Base-by-base conservation (phyloP, 2,329 filamentous ascomycete species). In the Cladosporium sp. region DNA sequence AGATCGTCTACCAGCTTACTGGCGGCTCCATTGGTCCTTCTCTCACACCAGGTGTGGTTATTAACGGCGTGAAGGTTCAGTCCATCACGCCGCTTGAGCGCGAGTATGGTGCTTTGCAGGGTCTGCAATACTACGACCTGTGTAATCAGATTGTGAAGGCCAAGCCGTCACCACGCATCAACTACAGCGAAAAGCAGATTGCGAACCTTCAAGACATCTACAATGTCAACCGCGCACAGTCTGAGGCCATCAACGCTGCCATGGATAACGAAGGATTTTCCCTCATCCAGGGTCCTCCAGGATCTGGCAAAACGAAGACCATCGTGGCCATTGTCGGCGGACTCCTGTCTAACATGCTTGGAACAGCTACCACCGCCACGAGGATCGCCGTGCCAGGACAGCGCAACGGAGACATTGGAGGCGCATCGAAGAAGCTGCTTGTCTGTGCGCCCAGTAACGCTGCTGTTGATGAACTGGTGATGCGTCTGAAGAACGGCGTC, bases 361-460 rank as follows among this genome's bases (percentile, higher is more conserved):
- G 81, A 10, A 63, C 68, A 39, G 67, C 65, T 18, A 53, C 23
- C 13, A 70, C 72, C 23, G 69, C 69, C 3, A 74, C 72, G 7
- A 71, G 69, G 51, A 79, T 82, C 56, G 69, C 70, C 23, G 70
- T 81, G 58, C 80, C 80, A 16, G 48, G 65, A 66, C 56, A 58
- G 34, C 56, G 56, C 11, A 58, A 58, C 14, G 56, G 60, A 14
- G 69, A 67, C 51, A 53, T 30, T 54, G 72, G 74, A 59, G 71
- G 69, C 4, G 76, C 81, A 1, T 76, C 86, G 2, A 97, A 96
- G 79, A 99, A 98, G 77, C 83, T 99, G 28, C 85, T 99, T 28
- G 92, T 99, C 26, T 99, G 95, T 75, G 95, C 95, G n/a, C 95
- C 95, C 16, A 98, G 93, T 83, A 99, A 99, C 77, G 95, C 95